Evolutionary conservation across 805 yeast species (phyloP), one percentile per base, ranked within the genome.

Genomic region (Naumovozyma baii): DNA sequence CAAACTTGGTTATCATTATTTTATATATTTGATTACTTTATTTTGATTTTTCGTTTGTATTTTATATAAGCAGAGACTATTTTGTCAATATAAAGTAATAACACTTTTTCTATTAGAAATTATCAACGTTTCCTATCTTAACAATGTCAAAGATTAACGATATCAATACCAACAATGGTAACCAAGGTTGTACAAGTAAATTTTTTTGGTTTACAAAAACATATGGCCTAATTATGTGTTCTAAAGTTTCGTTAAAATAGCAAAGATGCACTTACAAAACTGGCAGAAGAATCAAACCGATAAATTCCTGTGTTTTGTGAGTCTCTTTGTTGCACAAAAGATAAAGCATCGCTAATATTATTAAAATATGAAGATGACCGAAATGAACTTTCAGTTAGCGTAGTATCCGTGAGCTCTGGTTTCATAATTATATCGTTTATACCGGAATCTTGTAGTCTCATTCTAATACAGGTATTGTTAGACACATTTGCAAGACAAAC

Each of bases 401-500:
- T 22, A 10, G 10, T 22, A 22, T 22, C 26, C 9, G 10, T 22
- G 10, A 10, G 10, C 10, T 22, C 26, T 10, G 26, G 26, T 22
- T 10, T 22, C 10, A 22, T 10, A 22, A 39, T 39, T 18, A 34
- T 18, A 9, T 37, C 34, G 5, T 14, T 49, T 20, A 84, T 74
- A 1, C 87, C 88, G 5, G 88, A 72, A 30, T 59, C 58, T 18
- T 50, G 57, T 30, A 86, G 59, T 40, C 75, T 62, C n/a, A 62
- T 57, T 32, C 78, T 61, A n/a, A 83, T 64, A 2, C 57, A 56
- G 8, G 48, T 50, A 37, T 63, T 67, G 4, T 70, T 59, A 3
- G 84, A 72, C 7, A 83, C 74, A 17, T 87, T 67, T 5, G 80
- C 67, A 41, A 86, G 72, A 33, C 74, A 70, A 3, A 84, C 80